Evolutionary conservation across 129 eudicot genomes (phyloP), one percentile per base, ranked within the genome.

Genomic region (sunflower (Helianthus annuus)): DNA sequence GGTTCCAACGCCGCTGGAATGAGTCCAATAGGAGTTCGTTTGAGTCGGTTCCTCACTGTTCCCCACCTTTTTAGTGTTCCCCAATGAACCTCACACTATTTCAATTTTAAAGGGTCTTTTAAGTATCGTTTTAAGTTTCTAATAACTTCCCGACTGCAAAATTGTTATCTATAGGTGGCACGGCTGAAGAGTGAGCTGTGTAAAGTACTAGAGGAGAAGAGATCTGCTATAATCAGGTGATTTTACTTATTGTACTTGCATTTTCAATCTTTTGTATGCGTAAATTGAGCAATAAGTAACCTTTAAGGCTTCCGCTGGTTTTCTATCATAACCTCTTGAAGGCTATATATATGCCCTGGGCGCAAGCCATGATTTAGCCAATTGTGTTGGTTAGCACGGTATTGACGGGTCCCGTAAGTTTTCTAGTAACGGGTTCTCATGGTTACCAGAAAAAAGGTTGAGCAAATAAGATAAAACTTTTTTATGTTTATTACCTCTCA

Each of bases 171-270:
- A 66, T 91, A 95, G 99, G 97, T 88, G 76, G 79, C 78, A 76
- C 80, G 89, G 96, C 80, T 95, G 74, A 95, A 95, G 88, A 87
- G 80, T 76, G 96, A 88, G 82, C 73, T 90, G 70, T 91, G 88
- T 87, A 95, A 86, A 81, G 74, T 88, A 75, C 85, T 86, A 40
- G 97, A 95, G 90, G 97, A 95, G 68, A 95, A 91, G 69, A 79
- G 92, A 73, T 83, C 96, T 27, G 91, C 99, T 22, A 83, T 80
- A 76, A 86, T 95, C 67, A 91, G 99, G 99, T 95, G 44, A 51
- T 34, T 48, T 68, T 69, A 39, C 34, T 40, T 54, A 14, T 10
- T 14, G 14, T 46, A 53, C 17, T 16, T 40, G 69, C 53, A 16
- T 40, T 64, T 64, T 8, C 17, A 34, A 32, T 53, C 36, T 69